A percentile compares a stretch with the other conserved stretches of the same genome.
These are phyloP conservation scores for Aureobasidium vineae DNA, from an alignment of 2,329 filamentous ascomycete species.

Conservation along the genomic window DNA sequence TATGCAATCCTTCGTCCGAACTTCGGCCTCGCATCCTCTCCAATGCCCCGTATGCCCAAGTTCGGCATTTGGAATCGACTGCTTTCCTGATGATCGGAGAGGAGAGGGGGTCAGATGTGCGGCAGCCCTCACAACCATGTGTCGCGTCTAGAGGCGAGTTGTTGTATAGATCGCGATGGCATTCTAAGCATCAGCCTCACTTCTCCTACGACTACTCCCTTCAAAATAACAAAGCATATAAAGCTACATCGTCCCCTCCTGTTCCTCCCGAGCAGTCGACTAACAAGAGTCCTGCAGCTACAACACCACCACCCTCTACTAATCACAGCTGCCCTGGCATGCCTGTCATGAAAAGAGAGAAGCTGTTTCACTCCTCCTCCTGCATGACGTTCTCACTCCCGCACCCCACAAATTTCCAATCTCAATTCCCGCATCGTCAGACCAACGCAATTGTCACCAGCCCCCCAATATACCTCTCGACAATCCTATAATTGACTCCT, in stretches of 20 bases:
- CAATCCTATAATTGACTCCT: too few relatives aligned
- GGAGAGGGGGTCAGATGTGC: neutral
- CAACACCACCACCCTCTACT: neutral
- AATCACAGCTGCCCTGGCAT: neutral
- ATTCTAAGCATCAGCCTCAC: neutral
- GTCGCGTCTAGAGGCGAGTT: neutral
- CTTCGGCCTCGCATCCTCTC: neutral
- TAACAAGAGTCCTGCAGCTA: neutral
- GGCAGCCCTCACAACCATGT: neutral
- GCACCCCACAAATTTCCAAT: neutral
- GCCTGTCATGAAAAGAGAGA: neutral
- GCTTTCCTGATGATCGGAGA: neutral
- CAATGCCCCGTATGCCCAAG: conserved; percentile 6
- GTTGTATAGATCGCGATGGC: neutral
- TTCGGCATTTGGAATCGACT: conserved; percentile 24
- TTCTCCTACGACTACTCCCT: too few relatives aligned
- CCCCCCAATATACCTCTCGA: neutral
- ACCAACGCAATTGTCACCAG: conserved; percentile 5
- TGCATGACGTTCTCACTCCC: neutral
- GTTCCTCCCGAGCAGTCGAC: neutral
- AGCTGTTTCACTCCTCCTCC: conserved; percentile 17
- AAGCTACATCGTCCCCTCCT: neutral
- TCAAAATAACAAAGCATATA: neutral
- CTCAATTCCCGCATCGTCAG: neutral
- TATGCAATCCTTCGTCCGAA: conserved; percentile 11